Evolutionary conservation across 1,284 basidiomycete species (phyloP), one percentile per base, ranked within the genome.

Genomic region (Ceratobasidium sp.): DNA sequence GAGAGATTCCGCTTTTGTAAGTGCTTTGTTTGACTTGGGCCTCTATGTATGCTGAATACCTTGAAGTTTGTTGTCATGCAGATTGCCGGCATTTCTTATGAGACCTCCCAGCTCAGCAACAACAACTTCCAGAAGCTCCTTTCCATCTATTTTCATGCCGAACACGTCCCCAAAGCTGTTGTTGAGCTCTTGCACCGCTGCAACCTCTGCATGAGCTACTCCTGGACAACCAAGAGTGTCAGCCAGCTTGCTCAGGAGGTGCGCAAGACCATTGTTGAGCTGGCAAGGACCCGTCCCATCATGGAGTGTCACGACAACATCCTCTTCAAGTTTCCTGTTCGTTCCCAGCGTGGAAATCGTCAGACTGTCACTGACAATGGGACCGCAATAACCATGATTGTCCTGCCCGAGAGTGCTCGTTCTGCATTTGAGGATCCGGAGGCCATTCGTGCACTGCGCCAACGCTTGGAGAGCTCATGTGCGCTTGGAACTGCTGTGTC

Each of bases 251-350:
- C 33, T 4, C 7, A 23, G 16, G 10, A 69, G 30, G 18, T 50
- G 18, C 66, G 52, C 6, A 35, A 6, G 16, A 18, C 2, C 12
- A 35, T 52, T 16, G 27, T 30, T 5, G 46, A 69, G 18, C 44
- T 27, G 27, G 52, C 62, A 10, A 7, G 6, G 3, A 14, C 30
- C 8, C 62, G 12, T 18, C 62, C 48, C 16, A 55, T 69, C 30
- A 35, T 69, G 23, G n/a, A 23, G n/a, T 35, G 6, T 3, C 66
- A 69, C 66, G 46, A 69, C 66, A 69, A 69, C 30, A 69, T 69
- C n/a, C 66, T 38, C 23, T 3, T 69, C 6, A 44, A 14, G 18
- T 69, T 69, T 27, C 41, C 14, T 3, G 44, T 69, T 20, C 27
- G 33, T 14, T 52, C 66, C 3, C 66, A 69, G 66, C 66, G 44